Evolutionary conservation across 169 alveolate species (phyloP).

Genomic region (Cryptosporidium sp.): DNA sequence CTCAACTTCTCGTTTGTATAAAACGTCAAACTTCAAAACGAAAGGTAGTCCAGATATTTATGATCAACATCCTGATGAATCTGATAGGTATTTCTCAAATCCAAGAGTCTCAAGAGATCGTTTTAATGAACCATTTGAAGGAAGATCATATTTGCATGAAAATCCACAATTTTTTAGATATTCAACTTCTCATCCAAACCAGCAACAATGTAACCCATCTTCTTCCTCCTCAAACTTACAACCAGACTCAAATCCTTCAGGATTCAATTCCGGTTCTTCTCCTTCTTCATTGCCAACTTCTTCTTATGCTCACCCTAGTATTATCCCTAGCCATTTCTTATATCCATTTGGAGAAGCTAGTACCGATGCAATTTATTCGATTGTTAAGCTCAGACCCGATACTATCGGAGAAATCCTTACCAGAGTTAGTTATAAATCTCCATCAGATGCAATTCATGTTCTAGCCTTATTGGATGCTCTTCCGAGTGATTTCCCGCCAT

Average conservation of each 20-base stretch:
- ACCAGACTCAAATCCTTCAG: background rate
- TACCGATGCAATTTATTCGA: slow-evolving; percentile 19
- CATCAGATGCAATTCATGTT: slow-evolving; percentile 22
- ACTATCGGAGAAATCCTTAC: slow-evolving; percentile 66
- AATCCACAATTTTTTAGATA: background rate
- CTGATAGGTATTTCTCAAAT: background rate
- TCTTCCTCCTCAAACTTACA: background rate
- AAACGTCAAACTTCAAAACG: too few relatives aligned
- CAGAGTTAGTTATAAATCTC: slow-evolving; percentile 30
- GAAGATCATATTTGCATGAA: background rate
- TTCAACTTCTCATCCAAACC: background rate
- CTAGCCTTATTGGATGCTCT: slow-evolving; percentile 59
- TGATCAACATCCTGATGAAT: background rate
- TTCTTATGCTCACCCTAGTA: background rate
- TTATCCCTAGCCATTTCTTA: slow-evolving; percentile 13
- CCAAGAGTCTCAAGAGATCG: background rate
- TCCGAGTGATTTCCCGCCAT: slow-evolving; percentile 57
- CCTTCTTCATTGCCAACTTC: background rate
- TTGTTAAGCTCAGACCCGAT: slow-evolving; percentile 66
- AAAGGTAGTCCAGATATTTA: too few relatives aligned
- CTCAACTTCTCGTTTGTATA: background rate
- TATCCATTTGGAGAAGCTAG: slow-evolving; percentile 75
- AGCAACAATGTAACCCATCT: background rate
- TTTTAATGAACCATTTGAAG: too few relatives aligned
- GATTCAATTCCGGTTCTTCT: background rate